These are phyloP conservation scores for Leccinum disarticulatum DNA, from an alignment of 768 basidiomycete genomes.

Conservation along the genomic window DNA sequence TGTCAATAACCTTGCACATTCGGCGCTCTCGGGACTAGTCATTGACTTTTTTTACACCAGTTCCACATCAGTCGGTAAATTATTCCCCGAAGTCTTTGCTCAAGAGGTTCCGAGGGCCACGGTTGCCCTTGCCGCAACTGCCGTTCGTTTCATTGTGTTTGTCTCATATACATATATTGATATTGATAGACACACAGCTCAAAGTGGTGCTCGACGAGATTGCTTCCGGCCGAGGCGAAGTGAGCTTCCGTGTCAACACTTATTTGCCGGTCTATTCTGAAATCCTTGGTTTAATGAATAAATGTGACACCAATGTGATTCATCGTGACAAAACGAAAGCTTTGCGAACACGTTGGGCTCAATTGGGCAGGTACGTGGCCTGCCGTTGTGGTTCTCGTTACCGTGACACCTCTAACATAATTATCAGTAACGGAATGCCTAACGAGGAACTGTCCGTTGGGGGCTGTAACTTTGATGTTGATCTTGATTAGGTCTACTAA, in stretches of 20 bases:
- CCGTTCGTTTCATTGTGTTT: neutral
- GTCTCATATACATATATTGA: neutral
- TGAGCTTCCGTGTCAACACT: neutral
- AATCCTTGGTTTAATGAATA: neutral
- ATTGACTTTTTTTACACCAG: constrained; percentile 9
- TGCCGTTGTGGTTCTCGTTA: neutral
- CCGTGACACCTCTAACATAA: neutral
- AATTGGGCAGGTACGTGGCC: neutral
- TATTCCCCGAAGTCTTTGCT: constrained; percentile 9
- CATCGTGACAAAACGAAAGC: neutral
- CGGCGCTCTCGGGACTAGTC: neutral
- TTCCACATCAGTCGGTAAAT: neutral
- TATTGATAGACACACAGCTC: neutral
- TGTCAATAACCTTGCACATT: constrained; percentile 8
- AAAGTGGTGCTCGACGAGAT: neutral
- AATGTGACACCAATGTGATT: neutral
- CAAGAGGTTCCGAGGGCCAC: neutral
- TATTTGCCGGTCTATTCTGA: neutral
- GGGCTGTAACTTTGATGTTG: neutral
- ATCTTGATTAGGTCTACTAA: neutral
- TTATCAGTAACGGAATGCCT: neutral
- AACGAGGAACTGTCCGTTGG: neutral
- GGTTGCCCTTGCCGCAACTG: constrained; percentile 1
- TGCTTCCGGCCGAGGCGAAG: neutral
- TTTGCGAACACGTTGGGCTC: neutral